phyloP scores from a whole-genome alignment of 371 early-diverging fungal species.

The Zopfochytrium polystomum region DNA sequence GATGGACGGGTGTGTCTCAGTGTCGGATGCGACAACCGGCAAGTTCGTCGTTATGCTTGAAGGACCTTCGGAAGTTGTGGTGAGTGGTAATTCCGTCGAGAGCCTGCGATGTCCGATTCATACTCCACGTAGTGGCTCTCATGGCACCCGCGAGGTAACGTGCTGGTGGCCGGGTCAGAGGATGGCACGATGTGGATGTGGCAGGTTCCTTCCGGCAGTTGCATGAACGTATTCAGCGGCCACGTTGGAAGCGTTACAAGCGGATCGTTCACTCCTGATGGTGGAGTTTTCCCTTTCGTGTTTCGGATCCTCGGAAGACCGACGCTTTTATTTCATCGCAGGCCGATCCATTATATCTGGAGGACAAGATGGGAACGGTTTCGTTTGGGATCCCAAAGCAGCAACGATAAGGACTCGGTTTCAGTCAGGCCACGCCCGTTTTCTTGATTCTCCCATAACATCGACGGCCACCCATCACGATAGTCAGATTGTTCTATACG shows the following conservation, averaged over 20 bases:
- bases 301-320: no score
- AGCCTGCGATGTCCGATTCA: neutral
- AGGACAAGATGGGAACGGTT: conserved; percentile 78
- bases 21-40: conserved; percentile 70
- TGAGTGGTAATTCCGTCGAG: conserved; percentile 26
- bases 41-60: conserved; percentile 67
- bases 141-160: conserved; percentile 94
- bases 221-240: conserved; percentile 91
- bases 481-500: conserved; percentile 74
- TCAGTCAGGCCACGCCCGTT: conserved; percentile 75
- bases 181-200: conserved; percentile 70
- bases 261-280: conserved; percentile 87
- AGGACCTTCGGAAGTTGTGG: conserved; percentile 87
- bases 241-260: conserved; percentile 81
- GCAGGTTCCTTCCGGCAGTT: conserved; percentile 71
- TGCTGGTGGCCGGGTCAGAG: conserved; percentile 79
- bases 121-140: conserved; percentile 67
- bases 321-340: neutral
- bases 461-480: conserved; percentile 72
- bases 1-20: conserved; percentile 91
- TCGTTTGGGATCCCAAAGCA: conserved; percentile 91
- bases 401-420: conserved; percentile 60
- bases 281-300: conserved; percentile 35
- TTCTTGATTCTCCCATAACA: conserved; percentile 79
- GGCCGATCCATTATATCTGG: conserved; percentile 77